These are phyloP conservation scores for Pseudonitzschia pungens DNA, from an alignment of 108 stramenopile species.

Conservation along the genomic window DNA sequence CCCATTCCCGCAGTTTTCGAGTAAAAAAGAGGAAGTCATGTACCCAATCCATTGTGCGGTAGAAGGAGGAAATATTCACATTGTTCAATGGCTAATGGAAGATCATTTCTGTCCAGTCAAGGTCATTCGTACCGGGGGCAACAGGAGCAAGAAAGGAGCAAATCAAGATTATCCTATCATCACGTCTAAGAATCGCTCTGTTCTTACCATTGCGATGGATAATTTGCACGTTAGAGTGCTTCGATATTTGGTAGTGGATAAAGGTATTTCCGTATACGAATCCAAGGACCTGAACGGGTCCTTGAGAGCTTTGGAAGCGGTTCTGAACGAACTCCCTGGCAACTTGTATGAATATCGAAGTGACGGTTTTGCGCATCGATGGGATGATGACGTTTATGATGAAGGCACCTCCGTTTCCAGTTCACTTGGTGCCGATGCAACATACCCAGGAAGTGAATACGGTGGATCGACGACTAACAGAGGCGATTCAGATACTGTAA, in stretches of 20 bases:
- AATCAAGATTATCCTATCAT: constrained; percentile 44
- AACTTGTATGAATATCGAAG: background rate
- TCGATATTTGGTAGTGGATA: constrained; percentile 73
- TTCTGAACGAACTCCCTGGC: constrained; percentile 37
- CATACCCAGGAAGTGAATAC: constrained; percentile 25
- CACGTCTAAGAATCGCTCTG: constrained; percentile 74
- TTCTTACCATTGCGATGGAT: constrained; percentile 76
- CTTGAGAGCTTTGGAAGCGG: constrained; percentile 64
- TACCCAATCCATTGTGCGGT: constrained; percentile 84
- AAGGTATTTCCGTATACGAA: constrained; percentile 63
- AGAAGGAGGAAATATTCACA: constrained; percentile 64
- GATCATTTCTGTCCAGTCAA: constrained; percentile 80
- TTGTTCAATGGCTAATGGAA: constrained; percentile 82
- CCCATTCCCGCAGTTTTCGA: constrained; percentile 56
- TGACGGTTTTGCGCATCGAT: constrained; percentile 27
- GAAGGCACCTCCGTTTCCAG: constrained; percentile 34
- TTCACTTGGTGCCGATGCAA: constrained; percentile 36
- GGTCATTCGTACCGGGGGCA: constrained; percentile 39
- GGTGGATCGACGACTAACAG: constrained; percentile 17
- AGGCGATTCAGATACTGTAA: constrained; percentile 18
- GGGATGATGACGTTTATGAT: constrained; percentile 39
- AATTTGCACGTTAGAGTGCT: constrained; percentile 57
- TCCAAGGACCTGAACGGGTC: constrained; percentile 49
- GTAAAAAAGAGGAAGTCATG: constrained; percentile 56
- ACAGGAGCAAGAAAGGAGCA: constrained; percentile 34